These are phyloP conservation scores for Teratosphaeria pseudoeucalypti DNA, from an alignment of 2,329 filamentous ascomycete genomes.

Conservation along the genomic window DNA sequence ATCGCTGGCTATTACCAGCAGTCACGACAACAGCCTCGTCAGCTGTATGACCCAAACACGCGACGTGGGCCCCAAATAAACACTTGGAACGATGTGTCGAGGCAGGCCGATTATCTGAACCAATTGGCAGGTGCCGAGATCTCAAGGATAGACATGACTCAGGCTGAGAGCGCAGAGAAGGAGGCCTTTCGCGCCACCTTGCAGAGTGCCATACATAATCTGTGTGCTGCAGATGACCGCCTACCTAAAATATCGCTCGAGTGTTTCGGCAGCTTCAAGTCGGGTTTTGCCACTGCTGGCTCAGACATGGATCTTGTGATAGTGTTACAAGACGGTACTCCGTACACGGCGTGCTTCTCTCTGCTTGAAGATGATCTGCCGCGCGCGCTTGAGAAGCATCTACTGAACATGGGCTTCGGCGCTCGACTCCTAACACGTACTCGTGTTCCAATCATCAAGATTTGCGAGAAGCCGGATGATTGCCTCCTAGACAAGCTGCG, in stretches of 20 bases:
- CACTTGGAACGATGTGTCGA: conserved; percentile 10
- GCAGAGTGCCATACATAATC: conserved; percentile 52
- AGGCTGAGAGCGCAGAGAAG: conserved; percentile 56
- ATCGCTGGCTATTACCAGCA: conserved; percentile 9
- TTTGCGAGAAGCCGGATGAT: conserved; percentile 61
- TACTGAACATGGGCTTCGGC: conserved; percentile 62
- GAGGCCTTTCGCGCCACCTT: conserved; percentile 58
- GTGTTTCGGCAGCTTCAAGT: conserved; percentile 73
- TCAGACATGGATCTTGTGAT: conserved; percentile 86
- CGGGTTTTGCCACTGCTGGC: conserved; percentile 76
- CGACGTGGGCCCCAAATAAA: conserved; percentile 4
- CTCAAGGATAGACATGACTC: conserved; percentile 51
- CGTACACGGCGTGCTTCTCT: conserved; percentile 17
- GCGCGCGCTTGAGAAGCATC: conserved; percentile 61
- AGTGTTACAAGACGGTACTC: conserved; percentile 42
- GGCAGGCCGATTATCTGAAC: conserved; percentile 35
- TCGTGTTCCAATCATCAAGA: conserved; percentile 76
- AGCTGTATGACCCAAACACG: conserved; percentile 20
- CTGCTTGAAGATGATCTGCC: conserved; percentile 51
- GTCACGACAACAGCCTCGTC: conserved; percentile 9
- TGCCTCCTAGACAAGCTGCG: conserved; percentile 51
- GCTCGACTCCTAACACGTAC: conserved; percentile 69
- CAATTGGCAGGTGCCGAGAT: conserved; percentile 39
- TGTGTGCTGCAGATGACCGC: conserved; percentile 44
- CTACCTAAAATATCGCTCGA: conserved; percentile 50